A percentile compares a stretch with the other conserved stretches of the same genome.
These are phyloP conservation scores for Calonectria ilicicola DNA, from an alignment of 2,329 filamentous ascomycete species.

Conservation along the genomic window DNA sequence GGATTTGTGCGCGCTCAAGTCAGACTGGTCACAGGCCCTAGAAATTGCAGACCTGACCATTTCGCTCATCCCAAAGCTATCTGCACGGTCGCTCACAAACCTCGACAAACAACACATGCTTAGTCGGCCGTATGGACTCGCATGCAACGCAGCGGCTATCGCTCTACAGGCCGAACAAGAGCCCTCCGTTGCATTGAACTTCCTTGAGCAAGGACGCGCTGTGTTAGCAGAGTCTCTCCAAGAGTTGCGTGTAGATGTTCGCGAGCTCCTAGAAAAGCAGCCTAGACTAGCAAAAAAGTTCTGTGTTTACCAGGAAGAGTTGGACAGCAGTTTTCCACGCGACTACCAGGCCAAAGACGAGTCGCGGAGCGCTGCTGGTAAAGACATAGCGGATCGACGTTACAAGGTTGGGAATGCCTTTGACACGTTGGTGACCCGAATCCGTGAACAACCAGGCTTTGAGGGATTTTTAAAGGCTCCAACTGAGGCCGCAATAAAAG, in stretches of 20 bases:
- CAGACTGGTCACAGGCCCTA: not conserved
- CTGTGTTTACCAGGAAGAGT: not conserved
- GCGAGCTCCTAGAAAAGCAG: not conserved
- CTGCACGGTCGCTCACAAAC: not conserved
- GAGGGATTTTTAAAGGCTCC: conserved; percentile 40
- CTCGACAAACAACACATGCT: not conserved
- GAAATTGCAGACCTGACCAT: not conserved
- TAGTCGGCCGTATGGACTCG: not conserved
- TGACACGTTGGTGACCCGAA: not conserved
- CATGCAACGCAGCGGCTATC: conserved; percentile 1
- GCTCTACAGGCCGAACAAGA: not conserved
- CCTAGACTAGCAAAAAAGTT: not conserved
- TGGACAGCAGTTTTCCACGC: not conserved
- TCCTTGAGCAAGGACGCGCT: conserved; percentile 20
- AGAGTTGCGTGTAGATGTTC: conserved; percentile 2
- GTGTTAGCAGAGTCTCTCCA: conserved; percentile 11
- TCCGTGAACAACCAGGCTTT: conserved; percentile 31
- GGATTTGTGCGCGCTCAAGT: not conserved
- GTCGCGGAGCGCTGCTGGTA: not conserved
- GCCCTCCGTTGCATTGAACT: not conserved
- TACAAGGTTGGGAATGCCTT: not conserved
- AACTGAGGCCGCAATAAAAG: conserved; percentile 29
- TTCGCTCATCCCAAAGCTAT: not conserved
- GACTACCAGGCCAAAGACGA: not conserved
- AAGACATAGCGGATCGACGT: not conserved